Evolutionary conservation across 2,329 filamentous ascomycete species (phyloP).

Genomic region (Aspergillus aculeatinus): DNA sequence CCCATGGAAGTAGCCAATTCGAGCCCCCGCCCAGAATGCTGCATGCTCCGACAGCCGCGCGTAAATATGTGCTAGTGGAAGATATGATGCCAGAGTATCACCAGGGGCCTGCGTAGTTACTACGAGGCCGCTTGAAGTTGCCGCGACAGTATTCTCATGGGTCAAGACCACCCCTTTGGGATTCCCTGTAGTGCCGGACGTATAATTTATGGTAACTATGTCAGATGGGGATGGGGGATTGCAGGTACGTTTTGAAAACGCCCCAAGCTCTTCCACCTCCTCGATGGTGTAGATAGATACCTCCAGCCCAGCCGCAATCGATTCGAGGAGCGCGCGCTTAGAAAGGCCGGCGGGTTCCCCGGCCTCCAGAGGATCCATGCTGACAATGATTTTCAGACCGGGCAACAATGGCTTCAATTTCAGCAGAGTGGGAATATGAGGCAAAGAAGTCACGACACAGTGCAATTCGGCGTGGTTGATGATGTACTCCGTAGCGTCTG

Average conservation of each 20-base stretch:
- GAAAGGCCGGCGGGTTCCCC: conserved; percentile 75
- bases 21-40: conserved; percentile 67
- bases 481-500: conserved; percentile 90
- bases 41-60: conserved; percentile 79
- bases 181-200: conserved; percentile 63
- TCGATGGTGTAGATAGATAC: conserved; percentile 75
- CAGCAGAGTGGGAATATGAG: conserved; percentile 76
- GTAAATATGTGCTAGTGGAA: conserved; percentile 93
- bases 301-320: conserved; percentile 70
- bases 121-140: conserved; percentile 61
- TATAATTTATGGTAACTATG: conserved; percentile 72
- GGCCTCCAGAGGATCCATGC: conserved; percentile 75
- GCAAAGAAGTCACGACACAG: conserved; percentile 74
- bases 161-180: conserved; percentile 70
- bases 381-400: conserved; percentile 81
- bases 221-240: conserved; percentile 73
- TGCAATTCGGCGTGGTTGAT: conserved; percentile 81
- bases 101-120: conserved; percentile 53
- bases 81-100: conserved; percentile 77
- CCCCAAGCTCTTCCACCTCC: conserved; percentile 79
- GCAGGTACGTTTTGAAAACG: conserved; percentile 65
- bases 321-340: conserved; percentile 75
- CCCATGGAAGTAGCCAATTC: conserved; percentile 91
- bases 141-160: conserved; percentile 77
- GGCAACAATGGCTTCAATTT: conserved; percentile 78